Percentiles rank a stretch among this genome's conserved stretches.
Conservation (phyloP, 2,329 filamentous ascomycete genomes). For the Aspergillus udagawae region DNA sequence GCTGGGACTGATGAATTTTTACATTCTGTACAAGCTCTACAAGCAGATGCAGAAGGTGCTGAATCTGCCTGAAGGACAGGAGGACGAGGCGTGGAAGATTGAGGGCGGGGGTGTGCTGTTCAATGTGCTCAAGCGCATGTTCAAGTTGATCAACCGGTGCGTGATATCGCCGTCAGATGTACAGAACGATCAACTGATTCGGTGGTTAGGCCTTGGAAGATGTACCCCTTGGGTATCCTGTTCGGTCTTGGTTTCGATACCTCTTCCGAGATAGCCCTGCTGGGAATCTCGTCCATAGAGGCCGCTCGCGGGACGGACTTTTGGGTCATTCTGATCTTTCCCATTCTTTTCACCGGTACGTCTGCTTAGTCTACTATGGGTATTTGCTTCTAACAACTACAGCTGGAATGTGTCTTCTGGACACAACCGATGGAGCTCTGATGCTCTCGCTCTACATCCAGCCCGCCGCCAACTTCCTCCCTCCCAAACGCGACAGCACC, state of each 20-base stretch:
- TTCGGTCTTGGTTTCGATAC: slow-evolving; percentile 96
- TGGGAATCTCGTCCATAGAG: slow-evolving; percentile 86
- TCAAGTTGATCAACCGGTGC: slow-evolving; percentile 62
- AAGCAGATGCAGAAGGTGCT: slow-evolving; percentile 63
- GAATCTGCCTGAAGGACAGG: slow-evolving; percentile 38
- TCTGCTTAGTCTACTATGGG: not conserved
- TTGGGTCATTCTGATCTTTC: slow-evolving; percentile 92
- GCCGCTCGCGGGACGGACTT: slow-evolving; percentile 81
- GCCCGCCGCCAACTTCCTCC: slow-evolving; percentile 39
- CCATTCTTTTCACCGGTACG: slow-evolving; percentile 77
- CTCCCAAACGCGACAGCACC: slow-evolving; percentile 20
- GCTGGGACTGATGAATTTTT: slow-evolving; percentile 77
- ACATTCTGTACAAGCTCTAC: slow-evolving; percentile 78
- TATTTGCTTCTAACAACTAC: not conserved
- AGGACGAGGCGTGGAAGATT: slow-evolving; percentile 59
- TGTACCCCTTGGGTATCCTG: slow-evolving; percentile 84
- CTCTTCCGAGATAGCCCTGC: slow-evolving; percentile 83
- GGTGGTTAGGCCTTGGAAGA: slow-evolving; percentile 67
- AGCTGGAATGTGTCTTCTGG: slow-evolving; percentile 92
- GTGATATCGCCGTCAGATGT: not conserved
- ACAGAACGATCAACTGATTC: not conserved
- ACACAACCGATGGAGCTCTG: slow-evolving; percentile 86
- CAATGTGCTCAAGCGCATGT: slow-evolving; percentile 67
- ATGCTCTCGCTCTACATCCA: slow-evolving; percentile 91
- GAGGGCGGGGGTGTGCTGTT: slow-evolving; percentile 75